These are phyloP conservation scores for Podosphaera xanthii DNA, from an alignment of 2,329 filamentous ascomycete species.

Conservation along the genomic window DNA sequence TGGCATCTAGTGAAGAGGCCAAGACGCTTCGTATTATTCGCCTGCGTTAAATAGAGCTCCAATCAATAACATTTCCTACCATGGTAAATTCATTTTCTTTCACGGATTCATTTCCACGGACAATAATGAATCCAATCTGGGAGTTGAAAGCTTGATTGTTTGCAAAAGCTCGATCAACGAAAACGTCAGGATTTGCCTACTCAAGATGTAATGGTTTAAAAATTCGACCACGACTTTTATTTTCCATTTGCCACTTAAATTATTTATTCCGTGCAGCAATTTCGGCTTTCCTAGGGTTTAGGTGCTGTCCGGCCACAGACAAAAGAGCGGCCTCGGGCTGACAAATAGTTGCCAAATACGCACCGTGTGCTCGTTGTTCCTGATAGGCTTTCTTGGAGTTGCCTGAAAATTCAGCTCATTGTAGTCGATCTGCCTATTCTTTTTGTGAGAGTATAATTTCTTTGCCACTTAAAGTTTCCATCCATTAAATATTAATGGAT, in stretches of 20 bases:
- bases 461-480: neutral
- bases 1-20: neutral
- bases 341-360: neutral
- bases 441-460: neutral
- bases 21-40: neutral
- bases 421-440: neutral
- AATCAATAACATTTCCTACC: neutral
- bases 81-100: neutral
- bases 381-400: neutral
- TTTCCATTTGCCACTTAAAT: neutral
- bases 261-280: neutral
- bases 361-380: neutral
- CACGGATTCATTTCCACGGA: neutral
- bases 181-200: neutral
- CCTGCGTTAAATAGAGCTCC: neutral
- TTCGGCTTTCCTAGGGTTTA: neutral
- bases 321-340: slow-evolving; percentile 3
- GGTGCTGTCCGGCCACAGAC: slow-evolving; percentile 1
- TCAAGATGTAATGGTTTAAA: neutral
- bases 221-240: neutral
- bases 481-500: no score
- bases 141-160: neutral
- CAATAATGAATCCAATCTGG: neutral
- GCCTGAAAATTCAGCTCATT: neutral
- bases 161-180: neutral